Evolutionary conservation across 2,329 filamentous ascomycete species (phyloP), one percentile per base, ranked within the genome.

Genomic region (Blumeria hordei): DNA sequence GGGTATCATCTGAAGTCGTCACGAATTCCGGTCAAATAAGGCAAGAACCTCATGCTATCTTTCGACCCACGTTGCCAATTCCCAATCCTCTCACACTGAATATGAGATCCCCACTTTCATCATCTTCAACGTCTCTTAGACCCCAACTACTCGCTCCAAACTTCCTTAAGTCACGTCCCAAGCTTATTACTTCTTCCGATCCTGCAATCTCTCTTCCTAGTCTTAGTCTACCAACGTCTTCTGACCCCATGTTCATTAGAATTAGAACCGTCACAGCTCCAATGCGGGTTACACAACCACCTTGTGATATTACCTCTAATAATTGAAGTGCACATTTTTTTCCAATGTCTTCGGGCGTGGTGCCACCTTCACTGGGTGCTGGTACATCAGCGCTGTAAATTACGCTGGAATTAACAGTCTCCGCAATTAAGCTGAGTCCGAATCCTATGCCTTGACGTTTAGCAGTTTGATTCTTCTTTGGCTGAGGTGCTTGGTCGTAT

Each of bases 191-290:
- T 57, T 86, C 82, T 65, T 94, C 86, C 2, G 81, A 83, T 0
- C 80, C 88, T 49, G 96, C 69, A 0, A 95, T 79, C 50, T 90
- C 84, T 62, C 79, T 81, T 35, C 88, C 87, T 57, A 98, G 66
- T 59, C 85, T 78, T 60, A 98, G 67, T 57, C 92, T 77, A 4
- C 92, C 92, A 12, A 98, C 88, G 67, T 98, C 92, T 66, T 96
- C 92, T 0, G 84, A 86, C 0, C 92, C 92, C 92, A 98, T 96
- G 36, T 88, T 87, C 92, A 98, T 98, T 59, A 98, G 72, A 16
- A 81, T 85, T 54, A 98, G 68, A 59, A 94, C 75, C 0, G 83
- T 90, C 3, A 78, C 73, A 5, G 81, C 80, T 2, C 86, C 84
- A 3, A 83, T 75, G 12, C 73, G 74, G 54, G 80, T 82, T 3